Conservation (phyloP, 441 rosid genomes). For the Sinapis alba region DNA sequence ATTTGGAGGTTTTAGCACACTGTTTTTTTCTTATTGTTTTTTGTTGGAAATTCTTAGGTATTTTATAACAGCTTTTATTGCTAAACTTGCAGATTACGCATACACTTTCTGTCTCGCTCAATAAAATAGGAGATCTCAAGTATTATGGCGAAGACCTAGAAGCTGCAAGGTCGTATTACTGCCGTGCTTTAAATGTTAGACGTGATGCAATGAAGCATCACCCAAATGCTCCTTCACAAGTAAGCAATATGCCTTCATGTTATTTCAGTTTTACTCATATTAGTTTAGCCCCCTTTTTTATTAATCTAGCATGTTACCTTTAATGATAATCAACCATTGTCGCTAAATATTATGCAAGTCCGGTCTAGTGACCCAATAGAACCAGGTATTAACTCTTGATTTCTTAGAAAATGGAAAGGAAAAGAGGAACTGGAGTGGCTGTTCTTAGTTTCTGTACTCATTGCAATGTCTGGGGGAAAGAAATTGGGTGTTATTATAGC, state of each 20-base stretch:
- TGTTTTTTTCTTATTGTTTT: background rate
- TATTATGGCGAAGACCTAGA: constrained; percentile 82
- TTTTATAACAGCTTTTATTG: constrained; percentile 20
- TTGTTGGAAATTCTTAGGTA: background rate
- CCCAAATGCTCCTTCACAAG: constrained; percentile 76
- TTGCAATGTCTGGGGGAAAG: constrained; percentile 5
- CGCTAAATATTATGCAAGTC: background rate
- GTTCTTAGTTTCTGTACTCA: constrained; percentile 7
- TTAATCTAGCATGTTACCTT: background rate
- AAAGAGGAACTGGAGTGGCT: background rate
- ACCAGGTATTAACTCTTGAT: background rate
- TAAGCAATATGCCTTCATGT: constrained; percentile 36
- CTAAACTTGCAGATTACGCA: constrained; percentile 66
- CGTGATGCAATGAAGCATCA: constrained; percentile 68
- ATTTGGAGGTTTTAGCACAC: constrained; percentile 68
- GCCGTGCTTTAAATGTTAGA: constrained; percentile 74
- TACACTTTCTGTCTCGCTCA: constrained; percentile 94
- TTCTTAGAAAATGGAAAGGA: background rate
- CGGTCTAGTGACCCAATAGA: background rate
- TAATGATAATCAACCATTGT: background rate
- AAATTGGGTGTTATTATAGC: background rate
- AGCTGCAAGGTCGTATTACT: constrained; percentile 83
- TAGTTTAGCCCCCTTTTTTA: background rate
- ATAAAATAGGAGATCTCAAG: constrained; percentile 95
- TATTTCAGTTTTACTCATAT: constrained; percentile 5